These are phyloP conservation scores for Cryptosporidium ubiquitum DNA, from an alignment of 169 alveolate species.

Conservation along the genomic window DNA sequence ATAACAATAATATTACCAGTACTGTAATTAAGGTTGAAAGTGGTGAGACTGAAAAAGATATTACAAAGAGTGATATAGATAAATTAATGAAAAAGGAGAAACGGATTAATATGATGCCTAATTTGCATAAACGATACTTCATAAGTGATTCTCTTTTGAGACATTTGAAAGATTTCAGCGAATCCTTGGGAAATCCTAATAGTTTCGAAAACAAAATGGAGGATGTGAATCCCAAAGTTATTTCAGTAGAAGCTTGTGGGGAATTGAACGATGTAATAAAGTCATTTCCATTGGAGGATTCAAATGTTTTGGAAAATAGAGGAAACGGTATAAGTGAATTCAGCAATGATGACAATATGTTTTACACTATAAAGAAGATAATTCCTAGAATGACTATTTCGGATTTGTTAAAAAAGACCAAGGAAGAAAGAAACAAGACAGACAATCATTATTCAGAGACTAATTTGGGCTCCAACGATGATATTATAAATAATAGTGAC, in stretches of 20 bases:
- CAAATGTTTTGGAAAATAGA: not conserved
- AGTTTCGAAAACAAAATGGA: not conserved
- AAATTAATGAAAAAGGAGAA: not conserved
- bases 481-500: not conserved
- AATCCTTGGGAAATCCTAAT: not conserved
- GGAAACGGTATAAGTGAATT: not conserved
- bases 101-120: not conserved
- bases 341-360: not conserved
- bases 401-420: not conserved
- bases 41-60: not conserved
- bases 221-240: not conserved
- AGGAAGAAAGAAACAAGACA: not conserved
- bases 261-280: not conserved
- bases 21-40: not conserved
- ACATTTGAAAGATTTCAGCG: conserved; percentile 24
- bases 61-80: conserved; percentile 40
- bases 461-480: not conserved
- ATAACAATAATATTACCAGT: not conserved
- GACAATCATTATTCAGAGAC: not conserved
- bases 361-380: not conserved
- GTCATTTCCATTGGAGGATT: not conserved
- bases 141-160: not conserved
- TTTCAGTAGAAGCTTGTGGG: not conserved
- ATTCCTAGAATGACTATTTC: conserved; percentile 20
- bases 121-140: not conserved